These are phyloP conservation scores for Diaporthe sp. DNA, from an alignment of 2,329 filamentous ascomycete species.

Conservation along the genomic window DNA sequence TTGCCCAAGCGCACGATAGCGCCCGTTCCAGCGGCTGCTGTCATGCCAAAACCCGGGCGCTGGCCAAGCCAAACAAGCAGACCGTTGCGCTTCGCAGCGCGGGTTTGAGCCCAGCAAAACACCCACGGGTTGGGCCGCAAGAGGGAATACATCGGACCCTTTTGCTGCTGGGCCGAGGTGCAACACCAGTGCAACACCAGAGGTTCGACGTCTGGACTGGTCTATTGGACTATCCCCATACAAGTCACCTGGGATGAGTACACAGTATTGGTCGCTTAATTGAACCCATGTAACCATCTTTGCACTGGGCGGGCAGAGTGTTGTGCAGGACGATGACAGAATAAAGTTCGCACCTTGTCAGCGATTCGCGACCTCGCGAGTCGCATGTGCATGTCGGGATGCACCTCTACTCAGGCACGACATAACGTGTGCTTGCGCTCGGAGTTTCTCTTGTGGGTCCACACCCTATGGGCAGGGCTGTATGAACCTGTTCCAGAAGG, in stretches of 20 bases:
- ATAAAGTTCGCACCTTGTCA: constrained; percentile 24
- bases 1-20: neutral
- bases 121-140: constrained; percentile 7
- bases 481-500: neutral
- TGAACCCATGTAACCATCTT: neutral
- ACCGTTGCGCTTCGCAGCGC: neutral
- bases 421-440: neutral
- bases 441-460: constrained; percentile 24
- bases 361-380: constrained; percentile 23
- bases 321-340: neutral
- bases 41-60: neutral
- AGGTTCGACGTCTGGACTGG: neutral
- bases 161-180: neutral
- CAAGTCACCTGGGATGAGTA: neutral
- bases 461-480: neutral
- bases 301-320: neutral
- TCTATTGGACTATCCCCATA: neutral
- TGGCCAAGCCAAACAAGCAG: too few relatives aligned
- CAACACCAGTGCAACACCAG: too few relatives aligned
- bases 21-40: constrained; percentile 12
- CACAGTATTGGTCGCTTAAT: neutral
- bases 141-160: neutral
- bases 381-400: constrained; percentile 8
- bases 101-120: neutral
- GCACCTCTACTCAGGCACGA: constrained; percentile 5